Conservation (phyloP, 495 filamentous ascomycete genomes). For the Xylaria intraflava region DNA sequence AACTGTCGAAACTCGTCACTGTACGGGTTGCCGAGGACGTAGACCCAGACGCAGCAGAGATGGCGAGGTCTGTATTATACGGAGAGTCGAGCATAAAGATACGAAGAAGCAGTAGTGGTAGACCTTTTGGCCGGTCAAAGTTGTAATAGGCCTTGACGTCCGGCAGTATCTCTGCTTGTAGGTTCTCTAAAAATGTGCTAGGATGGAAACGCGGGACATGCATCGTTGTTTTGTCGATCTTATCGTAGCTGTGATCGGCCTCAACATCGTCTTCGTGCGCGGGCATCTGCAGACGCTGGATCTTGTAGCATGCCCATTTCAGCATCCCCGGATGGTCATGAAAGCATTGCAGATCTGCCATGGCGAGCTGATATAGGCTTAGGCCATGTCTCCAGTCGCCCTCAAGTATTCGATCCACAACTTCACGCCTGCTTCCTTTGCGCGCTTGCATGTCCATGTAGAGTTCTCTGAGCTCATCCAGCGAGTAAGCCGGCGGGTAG, state of each 20-base stretch:
- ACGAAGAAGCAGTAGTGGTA: slow-evolving; percentile 64
- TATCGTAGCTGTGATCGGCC: slow-evolving; percentile 14
- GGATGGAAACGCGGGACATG: slow-evolving; percentile 68
- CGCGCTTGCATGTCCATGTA: slow-evolving; percentile 49
- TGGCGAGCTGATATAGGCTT: slow-evolving; percentile 69
- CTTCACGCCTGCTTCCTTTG: slow-evolving; percentile 66
- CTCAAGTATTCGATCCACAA: slow-evolving; percentile 67
- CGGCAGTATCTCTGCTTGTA: slow-evolving; percentile 65
- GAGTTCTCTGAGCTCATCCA: slow-evolving; percentile 54
- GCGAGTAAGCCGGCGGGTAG: slow-evolving; percentile 55
- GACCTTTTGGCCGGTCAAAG: slow-evolving; percentile 53
- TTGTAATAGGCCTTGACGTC: slow-evolving; percentile 77
- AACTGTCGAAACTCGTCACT: slow-evolving; percentile 42
- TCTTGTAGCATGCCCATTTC: slow-evolving; percentile 68
- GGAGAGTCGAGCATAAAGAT: slow-evolving; percentile 69
- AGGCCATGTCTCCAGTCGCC: slow-evolving; percentile 79
- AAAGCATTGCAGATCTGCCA: slow-evolving; percentile 72
- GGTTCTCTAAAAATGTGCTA: slow-evolving; percentile 61
- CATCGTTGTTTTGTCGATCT: slow-evolving; percentile 37
- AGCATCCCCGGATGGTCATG: slow-evolving; percentile 65
- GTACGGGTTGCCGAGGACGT: slow-evolving; percentile 1
- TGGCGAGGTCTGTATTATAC: slow-evolving; percentile 51
- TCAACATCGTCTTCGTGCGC: slow-evolving; percentile 28
- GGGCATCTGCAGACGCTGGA: slow-evolving; percentile 37
- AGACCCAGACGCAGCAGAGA: slow-evolving; percentile 31